Evolutionary conservation across 2,329 filamentous ascomycete genomes (phyloP).

Genomic region (Fusarium newnesense): DNA sequence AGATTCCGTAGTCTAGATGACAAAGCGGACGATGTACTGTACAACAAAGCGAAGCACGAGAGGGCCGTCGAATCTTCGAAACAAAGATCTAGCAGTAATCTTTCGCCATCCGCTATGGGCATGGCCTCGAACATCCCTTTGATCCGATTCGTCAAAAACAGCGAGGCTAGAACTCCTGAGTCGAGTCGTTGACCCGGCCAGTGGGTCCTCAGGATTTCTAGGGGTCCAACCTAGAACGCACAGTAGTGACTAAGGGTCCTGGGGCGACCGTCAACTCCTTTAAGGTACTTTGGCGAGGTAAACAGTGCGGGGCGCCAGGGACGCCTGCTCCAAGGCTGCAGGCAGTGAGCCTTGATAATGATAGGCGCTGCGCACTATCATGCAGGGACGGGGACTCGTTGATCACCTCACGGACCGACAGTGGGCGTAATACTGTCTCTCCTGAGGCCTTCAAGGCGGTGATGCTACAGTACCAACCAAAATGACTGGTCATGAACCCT

Average conservation of each 20-base stretch:
- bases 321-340: slow-evolving; percentile 17
- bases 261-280: not conserved
- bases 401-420: slow-evolving; percentile 12
- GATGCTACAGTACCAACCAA: not conserved
- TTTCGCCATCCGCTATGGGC: slow-evolving; percentile 21
- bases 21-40: slow-evolving; percentile 2
- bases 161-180: slow-evolving; percentile 32
- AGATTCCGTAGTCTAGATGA: not conserved
- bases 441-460: slow-evolving; percentile 28
- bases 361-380: slow-evolving; percentile 9
- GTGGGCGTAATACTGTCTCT: slow-evolving; percentile 13
- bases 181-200: slow-evolving; percentile 29
- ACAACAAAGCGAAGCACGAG: not conserved
- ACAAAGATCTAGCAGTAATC: slow-evolving; percentile 12
- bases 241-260: not conserved
- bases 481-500: slow-evolving; percentile 25
- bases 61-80: slow-evolving; percentile 1
- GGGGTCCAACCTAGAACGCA: slow-evolving; percentile 24
- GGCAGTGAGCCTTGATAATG: not conserved
- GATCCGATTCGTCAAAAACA: slow-evolving; percentile 31
- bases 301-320: slow-evolving; percentile 33
- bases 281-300: slow-evolving; percentile 35
- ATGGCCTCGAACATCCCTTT: not conserved
- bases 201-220: slow-evolving; percentile 28
- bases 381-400: slow-evolving; percentile 1